Percentiles rank a stretch among this genome's conserved stretches.
Conservation (phyloP, 768 basidiomycete species). For the Leccinum subgranulosum region DNA sequence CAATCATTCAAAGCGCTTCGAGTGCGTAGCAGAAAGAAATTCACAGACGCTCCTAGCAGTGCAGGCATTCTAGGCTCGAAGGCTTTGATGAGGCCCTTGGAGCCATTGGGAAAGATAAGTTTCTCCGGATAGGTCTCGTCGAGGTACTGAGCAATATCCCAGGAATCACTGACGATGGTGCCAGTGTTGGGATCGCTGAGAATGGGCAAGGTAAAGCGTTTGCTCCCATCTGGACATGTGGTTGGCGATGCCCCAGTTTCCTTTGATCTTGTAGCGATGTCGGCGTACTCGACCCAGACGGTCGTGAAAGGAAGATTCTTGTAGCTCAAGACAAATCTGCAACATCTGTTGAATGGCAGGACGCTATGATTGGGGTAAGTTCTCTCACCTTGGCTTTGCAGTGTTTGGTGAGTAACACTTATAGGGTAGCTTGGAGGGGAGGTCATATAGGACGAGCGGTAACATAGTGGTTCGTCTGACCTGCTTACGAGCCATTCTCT, state of each 20-base stretch:
- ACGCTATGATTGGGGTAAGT: neutral
- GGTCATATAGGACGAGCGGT: constrained; percentile 36
- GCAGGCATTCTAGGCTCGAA: constrained; percentile 5
- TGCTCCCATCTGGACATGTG: constrained; percentile 17
- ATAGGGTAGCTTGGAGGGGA: constrained; percentile 29
- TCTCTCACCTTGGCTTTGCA: constrained; percentile 35
- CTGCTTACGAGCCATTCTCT: neutral
- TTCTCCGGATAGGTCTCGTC: constrained; percentile 35
- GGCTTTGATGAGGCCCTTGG: constrained; percentile 21
- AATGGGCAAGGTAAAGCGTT: constrained; percentile 32
- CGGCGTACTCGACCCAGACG: constrained; percentile 33
- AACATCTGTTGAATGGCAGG: neutral
- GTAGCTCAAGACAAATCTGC: constrained; percentile 32
- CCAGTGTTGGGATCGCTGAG: constrained; percentile 33
- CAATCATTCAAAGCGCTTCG: neutral
- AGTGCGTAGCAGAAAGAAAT: constrained; percentile 7
- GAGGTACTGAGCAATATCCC: constrained; percentile 34
- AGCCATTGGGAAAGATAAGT: constrained; percentile 21
- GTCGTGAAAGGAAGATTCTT: constrained; percentile 34
- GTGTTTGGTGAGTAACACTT: constrained; percentile 37
- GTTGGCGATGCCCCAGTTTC: constrained; percentile 25
- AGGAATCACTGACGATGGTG: constrained; percentile 30
- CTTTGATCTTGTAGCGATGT: constrained; percentile 25
- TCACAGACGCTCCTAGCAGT: neutral
- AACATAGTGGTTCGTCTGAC: constrained; percentile 14